Conservation (phyloP, 2,329 filamentous ascomycete genomes). For the Parastagonospora nodorum region DNA sequence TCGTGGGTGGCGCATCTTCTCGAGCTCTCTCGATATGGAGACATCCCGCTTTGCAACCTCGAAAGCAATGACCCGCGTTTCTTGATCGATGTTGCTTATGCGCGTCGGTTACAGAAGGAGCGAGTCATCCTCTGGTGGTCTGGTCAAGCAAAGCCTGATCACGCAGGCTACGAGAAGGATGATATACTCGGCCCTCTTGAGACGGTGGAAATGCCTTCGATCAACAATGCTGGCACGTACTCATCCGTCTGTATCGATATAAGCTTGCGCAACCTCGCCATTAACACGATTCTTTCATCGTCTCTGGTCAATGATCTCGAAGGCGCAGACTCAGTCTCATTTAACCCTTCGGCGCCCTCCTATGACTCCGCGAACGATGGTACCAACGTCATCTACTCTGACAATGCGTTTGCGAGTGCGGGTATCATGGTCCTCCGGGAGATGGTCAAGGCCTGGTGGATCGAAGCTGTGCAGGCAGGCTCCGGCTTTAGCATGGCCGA, state of each 20-base stretch:
- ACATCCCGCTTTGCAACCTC: constrained; percentile 92
- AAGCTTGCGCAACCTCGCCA: constrained; percentile 89
- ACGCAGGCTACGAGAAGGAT: constrained; percentile 94
- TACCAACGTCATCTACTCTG: constrained; percentile 74
- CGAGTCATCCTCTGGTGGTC: constrained; percentile 99
- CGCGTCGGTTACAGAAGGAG: constrained; percentile 84
- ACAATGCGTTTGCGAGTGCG: constrained; percentile 90
- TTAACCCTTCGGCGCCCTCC: constrained; percentile 73
- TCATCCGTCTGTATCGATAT: constrained; percentile 96
- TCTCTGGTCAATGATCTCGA: constrained; percentile 97
- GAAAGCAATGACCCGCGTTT: constrained; percentile 93
- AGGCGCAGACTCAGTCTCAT: constrained; percentile 81
- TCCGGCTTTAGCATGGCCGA: constrained; percentile 77
- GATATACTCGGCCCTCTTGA: constrained; percentile 84
- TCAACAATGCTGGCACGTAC: constrained; percentile 93
- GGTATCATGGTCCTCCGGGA: constrained; percentile 89
- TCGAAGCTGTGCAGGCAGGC: constrained; percentile 86
- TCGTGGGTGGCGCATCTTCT: constrained; percentile 90
- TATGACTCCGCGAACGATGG: constrained; percentile 67
- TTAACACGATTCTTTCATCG: constrained; percentile 96
- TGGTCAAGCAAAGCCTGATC: constrained; percentile 80
- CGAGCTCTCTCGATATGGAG: constrained; percentile 86
- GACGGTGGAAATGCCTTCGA: constrained; percentile 84
- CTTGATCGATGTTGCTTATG: constrained; percentile 94
- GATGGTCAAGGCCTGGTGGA: constrained; percentile 99